phyloP scores from a whole-genome alignment of 2,329 filamentous ascomycete species.

The Diaporthe citri region DNA sequence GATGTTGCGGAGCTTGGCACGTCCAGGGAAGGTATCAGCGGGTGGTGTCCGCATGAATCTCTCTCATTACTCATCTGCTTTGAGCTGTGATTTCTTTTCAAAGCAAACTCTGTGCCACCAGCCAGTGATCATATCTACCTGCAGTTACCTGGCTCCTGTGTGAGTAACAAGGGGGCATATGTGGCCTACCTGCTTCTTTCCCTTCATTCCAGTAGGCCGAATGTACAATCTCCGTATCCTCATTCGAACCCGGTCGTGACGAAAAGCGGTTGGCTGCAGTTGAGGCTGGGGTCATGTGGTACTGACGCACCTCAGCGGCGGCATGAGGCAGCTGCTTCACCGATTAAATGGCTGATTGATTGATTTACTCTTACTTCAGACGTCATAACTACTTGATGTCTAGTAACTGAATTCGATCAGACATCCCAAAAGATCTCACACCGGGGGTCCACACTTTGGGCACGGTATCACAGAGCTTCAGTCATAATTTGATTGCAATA shows the following conservation, averaged over 20 bases:
- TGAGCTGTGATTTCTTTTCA: not conserved
- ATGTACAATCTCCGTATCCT: not conserved
- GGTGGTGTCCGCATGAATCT: not conserved
- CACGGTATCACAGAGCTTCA: not conserved
- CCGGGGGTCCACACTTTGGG: not conserved
- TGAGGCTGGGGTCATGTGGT: not conserved
- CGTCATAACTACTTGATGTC: not conserved
- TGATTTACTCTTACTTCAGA: not conserved
- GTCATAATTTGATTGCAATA: not conserved
- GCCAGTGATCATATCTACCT: not conserved
- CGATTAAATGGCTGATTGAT: not conserved
- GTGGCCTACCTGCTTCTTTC: not conserved
- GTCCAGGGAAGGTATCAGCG: conserved; percentile 5
- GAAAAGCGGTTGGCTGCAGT: not conserved
- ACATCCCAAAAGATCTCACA: not conserved
- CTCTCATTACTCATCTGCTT: not conserved
- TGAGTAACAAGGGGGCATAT: accelerated
- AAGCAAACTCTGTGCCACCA: not conserved
- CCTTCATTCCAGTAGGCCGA: not conserved
- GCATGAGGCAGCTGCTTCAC: not conserved
- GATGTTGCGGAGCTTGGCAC: not conserved
- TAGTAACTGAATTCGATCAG: not conserved
- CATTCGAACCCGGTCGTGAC: not conserved
- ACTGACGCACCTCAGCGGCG: not conserved
- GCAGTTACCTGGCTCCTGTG: not conserved